These are phyloP conservation scores for Anthracocystis walkeri DNA, from an alignment of 1,284 basidiomycete genomes.

Conservation along the genomic window DNA sequence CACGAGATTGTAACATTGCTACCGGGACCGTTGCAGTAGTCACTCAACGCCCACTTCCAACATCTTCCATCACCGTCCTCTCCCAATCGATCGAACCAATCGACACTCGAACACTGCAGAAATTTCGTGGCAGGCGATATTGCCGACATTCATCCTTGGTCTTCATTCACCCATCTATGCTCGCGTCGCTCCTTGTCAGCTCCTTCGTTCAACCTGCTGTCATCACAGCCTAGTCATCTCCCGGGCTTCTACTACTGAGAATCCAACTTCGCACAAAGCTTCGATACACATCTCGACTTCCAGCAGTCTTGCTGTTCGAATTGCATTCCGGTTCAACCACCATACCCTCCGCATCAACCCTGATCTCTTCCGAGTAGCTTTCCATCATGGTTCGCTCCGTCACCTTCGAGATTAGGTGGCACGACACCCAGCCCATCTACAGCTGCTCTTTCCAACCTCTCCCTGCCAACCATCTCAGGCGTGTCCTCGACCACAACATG, in stretches of 20 bases:
- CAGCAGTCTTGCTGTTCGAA: too few species aligned
- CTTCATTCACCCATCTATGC: slow-evolving; percentile 1
- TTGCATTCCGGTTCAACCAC: not conserved
- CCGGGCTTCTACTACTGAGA: not conserved
- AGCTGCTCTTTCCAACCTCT: slow-evolving; percentile 67
- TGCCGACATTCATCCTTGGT: not conserved
- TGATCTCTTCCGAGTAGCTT: not conserved
- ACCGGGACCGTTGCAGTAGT: not conserved
- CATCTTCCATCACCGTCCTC: not conserved
- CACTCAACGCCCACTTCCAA: slow-evolving; percentile 6
- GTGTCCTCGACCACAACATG: slow-evolving; percentile 66
- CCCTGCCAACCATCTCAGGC: slow-evolving; percentile 53
- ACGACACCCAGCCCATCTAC: slow-evolving; percentile 68
- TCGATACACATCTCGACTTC: too few species aligned
- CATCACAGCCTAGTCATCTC: not conserved
- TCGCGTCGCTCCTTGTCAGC: not conserved
- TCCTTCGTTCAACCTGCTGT: not conserved
- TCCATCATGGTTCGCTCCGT: slow-evolving; percentile 65
- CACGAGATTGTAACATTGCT: not conserved
- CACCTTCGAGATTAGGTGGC: slow-evolving; percentile 69
- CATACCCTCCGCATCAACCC: too few species aligned
- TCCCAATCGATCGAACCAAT: not conserved
- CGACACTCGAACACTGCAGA: not conserved
- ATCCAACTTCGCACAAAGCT: slow-evolving; percentile 2
- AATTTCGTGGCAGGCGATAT: not conserved